Evolutionary conservation across 2,329 filamentous ascomycete genomes (phyloP), one percentile per base, ranked within the genome.

Genomic region (Nemania serpens): DNA sequence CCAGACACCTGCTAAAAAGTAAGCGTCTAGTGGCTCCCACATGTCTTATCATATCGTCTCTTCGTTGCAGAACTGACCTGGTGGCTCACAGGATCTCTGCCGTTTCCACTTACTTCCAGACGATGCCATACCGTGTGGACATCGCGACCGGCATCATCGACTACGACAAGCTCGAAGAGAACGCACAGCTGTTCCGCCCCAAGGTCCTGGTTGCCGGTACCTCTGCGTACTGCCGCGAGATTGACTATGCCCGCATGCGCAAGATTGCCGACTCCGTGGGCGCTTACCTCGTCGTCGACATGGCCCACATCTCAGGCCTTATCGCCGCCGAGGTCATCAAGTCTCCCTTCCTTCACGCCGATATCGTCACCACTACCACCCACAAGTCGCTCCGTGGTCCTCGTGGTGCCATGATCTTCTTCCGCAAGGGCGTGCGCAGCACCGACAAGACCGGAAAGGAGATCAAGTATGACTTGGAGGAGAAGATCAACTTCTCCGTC

Each of bases 351-450:
- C 83, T 87, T 66, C 83, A 96, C 77, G 94, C 95, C 68, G 95
- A 99, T 75, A 90, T 99, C 59, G 95, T 99, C 71, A 99, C 95
- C 66, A 99, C 95, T 66, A 99, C 95, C 65, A 99, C 95, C 48
- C 95, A 99, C 88, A 99, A 99, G 86, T 97, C 93, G 58, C 90
- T 99, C 70, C 93, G 95, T 79, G 95, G 95, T 62, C 95, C 95
- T 62, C 92, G 95, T 77, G 95, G 95, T 74, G 95, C 95, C 76
- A 99, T 99, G 95, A 99, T 99, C 82, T 99, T 99, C 87, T 99
- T 93, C 88, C 91, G 95, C 79, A 97, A 96, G 84, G 95, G 95
- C 66, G 89, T 97, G 64, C 91, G 94, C 74, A 92, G 90, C 73
- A 90, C 90, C 56, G 91, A 98, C 79, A 97, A 97, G 86, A 88